These are phyloP conservation scores for Dalbergia oliveri DNA, from an alignment of 306 rosid species.

Conservation along the genomic window DNA sequence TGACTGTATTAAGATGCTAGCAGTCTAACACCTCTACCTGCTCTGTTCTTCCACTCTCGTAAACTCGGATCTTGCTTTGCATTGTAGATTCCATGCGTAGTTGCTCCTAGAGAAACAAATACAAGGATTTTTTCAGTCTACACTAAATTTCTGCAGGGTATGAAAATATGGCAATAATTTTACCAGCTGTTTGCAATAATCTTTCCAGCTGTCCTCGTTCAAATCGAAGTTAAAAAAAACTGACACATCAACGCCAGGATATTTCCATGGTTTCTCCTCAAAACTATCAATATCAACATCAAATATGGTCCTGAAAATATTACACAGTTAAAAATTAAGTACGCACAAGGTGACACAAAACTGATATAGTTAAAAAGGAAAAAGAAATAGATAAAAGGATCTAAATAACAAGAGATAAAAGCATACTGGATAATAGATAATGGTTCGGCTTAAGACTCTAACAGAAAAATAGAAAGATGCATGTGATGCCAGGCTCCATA, in stretches of 20 bases:
- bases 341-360: background rate
- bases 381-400: no score
- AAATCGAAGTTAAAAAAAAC: conserved; percentile 94
- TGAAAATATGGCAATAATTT: conserved; percentile 26
- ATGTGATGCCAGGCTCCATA: no score
- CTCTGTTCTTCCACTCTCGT: conserved; percentile 97
- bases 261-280: conserved; percentile 98
- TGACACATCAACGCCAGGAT: conserved; percentile 74
- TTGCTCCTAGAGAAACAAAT: conserved; percentile 74
- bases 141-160: conserved; percentile 28
- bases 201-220: conserved; percentile 96
- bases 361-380: conserved; percentile 26
- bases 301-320: conserved; percentile 86
- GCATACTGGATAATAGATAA: no score
- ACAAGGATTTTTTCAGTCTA: conserved; percentile 40
- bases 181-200: conserved; percentile 99
- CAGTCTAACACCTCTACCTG: conserved; percentile 59
- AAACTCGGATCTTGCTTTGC: conserved; percentile 99
- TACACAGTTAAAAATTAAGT: conserved; percentile 37
- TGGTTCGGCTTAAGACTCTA: no score
- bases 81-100: conserved; percentile 96
- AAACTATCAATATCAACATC: conserved; percentile 90
- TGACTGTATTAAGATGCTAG: conserved; percentile 24
- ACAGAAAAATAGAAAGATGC: no score
- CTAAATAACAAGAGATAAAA: no score